Percentiles rank a stretch among this genome's conserved stretches.
These are phyloP conservation scores for Borealophlyctis nickersoniae DNA, from an alignment of 192 early-diverging fungal genomes.

Conservation along the genomic window DNA sequence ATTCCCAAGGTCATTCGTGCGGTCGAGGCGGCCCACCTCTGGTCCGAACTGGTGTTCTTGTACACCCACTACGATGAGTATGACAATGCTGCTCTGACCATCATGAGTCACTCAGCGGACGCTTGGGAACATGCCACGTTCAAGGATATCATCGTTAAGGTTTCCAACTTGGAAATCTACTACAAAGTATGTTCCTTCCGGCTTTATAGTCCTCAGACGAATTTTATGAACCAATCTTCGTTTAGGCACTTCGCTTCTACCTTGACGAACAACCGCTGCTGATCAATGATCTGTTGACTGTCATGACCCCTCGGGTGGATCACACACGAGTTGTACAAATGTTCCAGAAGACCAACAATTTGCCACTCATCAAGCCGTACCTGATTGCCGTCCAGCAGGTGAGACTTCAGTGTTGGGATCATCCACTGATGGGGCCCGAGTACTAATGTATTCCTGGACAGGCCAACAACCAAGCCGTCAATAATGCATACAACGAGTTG, in stretches of 20 bases:
- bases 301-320: constrained; percentile 86
- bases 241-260: constrained; percentile 87
- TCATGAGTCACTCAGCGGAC: constrained; percentile 92
- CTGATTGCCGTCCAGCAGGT: constrained; percentile 89
- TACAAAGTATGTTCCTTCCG: constrained; percentile 67
- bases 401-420: too few species aligned
- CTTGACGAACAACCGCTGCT: constrained; percentile 92
- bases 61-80: constrained; percentile 99
- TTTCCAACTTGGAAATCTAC: constrained; percentile 95
- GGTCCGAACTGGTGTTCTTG: constrained; percentile 96
- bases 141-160: constrained; percentile 97
- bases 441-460: too few species aligned
- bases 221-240: constrained; percentile 12
- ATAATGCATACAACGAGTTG: constrained; percentile 92
- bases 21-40: constrained; percentile 89
- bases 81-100: constrained; percentile 94
- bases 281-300: constrained; percentile 88
- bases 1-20: constrained; percentile 98
- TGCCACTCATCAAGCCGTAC: constrained; percentile 95
- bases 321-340: constrained; percentile 96
- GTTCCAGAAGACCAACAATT: constrained; percentile 97
- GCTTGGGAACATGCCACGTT: constrained; percentile 96
- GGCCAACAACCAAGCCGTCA: constrained; percentile 92
- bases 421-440: too few species aligned
- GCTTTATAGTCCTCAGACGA: background rate